phyloP scores from a whole-genome alignment of 352 stramenopile genomes.

The Phytophthora chlamydospora region DNA sequence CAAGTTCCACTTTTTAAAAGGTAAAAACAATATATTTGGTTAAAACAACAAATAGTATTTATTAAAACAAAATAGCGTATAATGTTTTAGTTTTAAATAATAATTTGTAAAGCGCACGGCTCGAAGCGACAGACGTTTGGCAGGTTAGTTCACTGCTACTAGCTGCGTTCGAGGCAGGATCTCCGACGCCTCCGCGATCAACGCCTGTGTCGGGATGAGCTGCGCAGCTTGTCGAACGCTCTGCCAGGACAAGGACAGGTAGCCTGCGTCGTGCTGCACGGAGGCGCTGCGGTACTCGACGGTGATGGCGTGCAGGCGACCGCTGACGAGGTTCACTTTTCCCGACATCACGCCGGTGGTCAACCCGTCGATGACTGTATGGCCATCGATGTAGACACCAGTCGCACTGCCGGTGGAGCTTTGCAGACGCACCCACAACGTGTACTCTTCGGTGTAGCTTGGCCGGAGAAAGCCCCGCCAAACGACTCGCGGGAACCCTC shows the following conservation, averaged over 20 bases:
- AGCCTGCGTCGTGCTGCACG: constrained; percentile 15
- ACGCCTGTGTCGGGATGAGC: constrained; percentile 20
- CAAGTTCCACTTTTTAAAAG: too few species aligned
- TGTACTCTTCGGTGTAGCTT: constrained; percentile 50
- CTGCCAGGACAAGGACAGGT: constrained; percentile 26
- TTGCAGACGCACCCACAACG: constrained; percentile 35
- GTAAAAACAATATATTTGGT: too few species aligned
- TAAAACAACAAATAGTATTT: too few species aligned
- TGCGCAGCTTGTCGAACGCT: constrained; percentile 20
- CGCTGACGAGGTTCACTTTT: constrained; percentile 30
- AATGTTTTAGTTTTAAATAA: not conserved
- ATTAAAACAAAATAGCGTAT: too few species aligned
- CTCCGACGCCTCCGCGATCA: constrained; percentile 26
- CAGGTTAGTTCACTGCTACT: constrained; percentile 20
- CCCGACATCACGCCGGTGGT: constrained; percentile 29
- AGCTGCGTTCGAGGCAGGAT: constrained; percentile 32
- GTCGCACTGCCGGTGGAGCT: constrained; percentile 19
- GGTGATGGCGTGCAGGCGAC: constrained; percentile 44
- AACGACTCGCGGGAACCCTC: constrained; percentile 47
- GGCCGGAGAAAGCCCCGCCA: constrained; percentile 56
- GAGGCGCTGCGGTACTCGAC: constrained; percentile 53
- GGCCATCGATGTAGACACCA: constrained; percentile 42
- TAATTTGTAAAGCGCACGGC: not conserved
- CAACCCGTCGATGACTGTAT: constrained; percentile 45
- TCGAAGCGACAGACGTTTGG: too few species aligned